Evolutionary conservation across 2,329 filamentous ascomycete genomes (phyloP).

Genomic region (Aspergillus persii): DNA sequence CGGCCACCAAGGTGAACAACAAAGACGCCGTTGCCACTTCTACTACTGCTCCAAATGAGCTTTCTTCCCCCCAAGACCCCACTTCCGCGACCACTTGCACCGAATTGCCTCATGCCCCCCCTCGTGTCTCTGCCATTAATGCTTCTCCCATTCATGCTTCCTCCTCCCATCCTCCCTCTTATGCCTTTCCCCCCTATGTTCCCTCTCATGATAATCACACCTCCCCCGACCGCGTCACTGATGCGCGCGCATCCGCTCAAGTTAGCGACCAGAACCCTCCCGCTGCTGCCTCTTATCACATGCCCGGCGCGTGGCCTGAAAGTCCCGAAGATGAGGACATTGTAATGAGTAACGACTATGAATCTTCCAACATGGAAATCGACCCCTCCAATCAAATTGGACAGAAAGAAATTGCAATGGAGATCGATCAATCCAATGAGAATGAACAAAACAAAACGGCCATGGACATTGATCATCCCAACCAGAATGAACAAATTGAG

Average conservation of each 20-base stretch:
- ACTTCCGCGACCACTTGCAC: background rate
- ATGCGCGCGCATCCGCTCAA: background rate
- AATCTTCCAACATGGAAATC: too few relatives aligned
- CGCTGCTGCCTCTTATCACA: background rate
- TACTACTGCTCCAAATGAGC: background rate
- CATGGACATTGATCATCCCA: too few relatives aligned
- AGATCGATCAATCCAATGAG: background rate
- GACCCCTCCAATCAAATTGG: too few relatives aligned
- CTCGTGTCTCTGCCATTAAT: too few relatives aligned
- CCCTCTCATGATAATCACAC: background rate
- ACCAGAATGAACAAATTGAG: background rate
- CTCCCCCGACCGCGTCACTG: background rate
- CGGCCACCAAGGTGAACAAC: background rate
- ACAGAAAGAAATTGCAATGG: too few relatives aligned
- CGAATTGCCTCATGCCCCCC: background rate
- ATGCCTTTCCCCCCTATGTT: background rate
- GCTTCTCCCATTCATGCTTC: too few relatives aligned
- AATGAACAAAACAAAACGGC: background rate
- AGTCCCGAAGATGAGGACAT: background rate
- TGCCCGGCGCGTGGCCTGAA: background rate
- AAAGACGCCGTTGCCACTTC: background rate
- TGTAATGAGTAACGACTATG: background rate
- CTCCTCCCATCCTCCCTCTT: background rate
- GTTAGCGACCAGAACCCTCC: background rate
- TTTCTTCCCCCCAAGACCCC: background rate